Conservation (phyloP, 1,284 basidiomycete genomes). For the Phlebopus sp. region DNA sequence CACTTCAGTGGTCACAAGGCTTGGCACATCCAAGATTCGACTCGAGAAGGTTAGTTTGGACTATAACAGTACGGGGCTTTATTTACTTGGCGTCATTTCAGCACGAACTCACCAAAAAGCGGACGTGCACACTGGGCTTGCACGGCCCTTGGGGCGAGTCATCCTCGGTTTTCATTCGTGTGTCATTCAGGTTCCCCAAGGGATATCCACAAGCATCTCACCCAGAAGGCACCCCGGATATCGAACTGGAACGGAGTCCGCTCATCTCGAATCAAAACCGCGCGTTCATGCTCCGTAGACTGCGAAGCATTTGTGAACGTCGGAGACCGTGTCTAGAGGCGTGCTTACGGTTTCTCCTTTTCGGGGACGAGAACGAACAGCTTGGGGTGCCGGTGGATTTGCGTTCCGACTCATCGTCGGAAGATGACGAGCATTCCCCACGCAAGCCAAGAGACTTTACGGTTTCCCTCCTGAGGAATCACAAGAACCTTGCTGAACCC, state of each 20-base stretch:
- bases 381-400: slow-evolving; percentile 38
- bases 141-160: slow-evolving; percentile 89
- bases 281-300: slow-evolving; percentile 71
- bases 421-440: slow-evolving; percentile 36
- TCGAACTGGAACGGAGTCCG: slow-evolving; percentile 82
- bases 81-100: slow-evolving; percentile 31
- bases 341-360: slow-evolving; percentile 78
- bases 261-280: slow-evolving; percentile 75
- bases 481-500: slow-evolving; percentile 78
- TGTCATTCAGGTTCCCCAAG: slow-evolving; percentile 88
- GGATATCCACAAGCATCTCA: slow-evolving; percentile 69
- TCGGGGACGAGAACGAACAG: slow-evolving; percentile 55
- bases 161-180: slow-evolving; percentile 73
- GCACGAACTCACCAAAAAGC: slow-evolving; percentile 78
- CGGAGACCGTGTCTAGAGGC: slow-evolving; percentile 78
- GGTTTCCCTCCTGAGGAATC: slow-evolving; percentile 51
- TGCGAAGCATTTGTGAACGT: slow-evolving; percentile 68
- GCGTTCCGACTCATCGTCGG: slow-evolving; percentile 55
- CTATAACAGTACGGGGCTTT: slow-evolving; percentile 1
- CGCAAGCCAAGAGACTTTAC: slow-evolving; percentile 49
- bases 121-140: slow-evolving; percentile 82
- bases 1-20: slow-evolving; percentile 70
- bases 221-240: slow-evolving; percentile 66
- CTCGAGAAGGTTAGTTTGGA: slow-evolving; percentile 71
- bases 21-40: slow-evolving; percentile 72